Base-by-base conservation (phyloP, 257 asterid genomes). In the Solanum ahanhuiri region DNA sequence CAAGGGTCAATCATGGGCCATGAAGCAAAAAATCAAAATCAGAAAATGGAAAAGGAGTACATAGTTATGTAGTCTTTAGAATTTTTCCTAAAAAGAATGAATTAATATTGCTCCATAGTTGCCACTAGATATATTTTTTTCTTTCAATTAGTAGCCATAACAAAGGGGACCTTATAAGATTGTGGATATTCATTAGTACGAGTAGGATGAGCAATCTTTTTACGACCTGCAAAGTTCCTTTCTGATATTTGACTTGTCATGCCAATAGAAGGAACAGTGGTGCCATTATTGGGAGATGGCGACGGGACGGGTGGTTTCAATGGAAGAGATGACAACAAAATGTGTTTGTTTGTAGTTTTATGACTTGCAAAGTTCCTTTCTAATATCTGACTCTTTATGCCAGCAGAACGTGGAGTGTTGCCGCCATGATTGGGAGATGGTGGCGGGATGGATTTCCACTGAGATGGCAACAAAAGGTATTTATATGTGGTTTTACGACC, bases 231-330 rank as follows among this genome's bases (percentile, higher is more conserved):
- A 60, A 60, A 60, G 69, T 60, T 60, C 31, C 2, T 79, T 79
- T 79, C 23, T 43, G 28, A 25, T 12, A 79, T 45, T 0, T 45
- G 83, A 15, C 9, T 79, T 25, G 17, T 45, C 5, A 43, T 15
- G 10, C 20, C 25, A 79, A 43, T 72, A 1, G 83, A 15, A 25
- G 18, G 60, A 76, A 12, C 1, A 3, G 4, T 41, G 35, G 93
- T 86, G 88, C 91, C 87, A 23, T 89, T 85, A 69, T 86, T 91
- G 15, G 91, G 89, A 20, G 95, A 66, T 2, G 95, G 93, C 0
- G 91, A 87, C 3, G 87, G 88, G 5, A 83, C 23, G 0, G 85
- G 85, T 23, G 64, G 25, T 57, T 86, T 33, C 60, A 87, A 34
- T 54, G 85, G 93, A 72, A 51, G 60, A 51, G 93, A 92, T 20